Percentiles rank a stretch among this genome's conserved stretches.
Conservation (phyloP, 1,284 basidiomycete genomes). For the Sporisorium reilianum region DNA sequence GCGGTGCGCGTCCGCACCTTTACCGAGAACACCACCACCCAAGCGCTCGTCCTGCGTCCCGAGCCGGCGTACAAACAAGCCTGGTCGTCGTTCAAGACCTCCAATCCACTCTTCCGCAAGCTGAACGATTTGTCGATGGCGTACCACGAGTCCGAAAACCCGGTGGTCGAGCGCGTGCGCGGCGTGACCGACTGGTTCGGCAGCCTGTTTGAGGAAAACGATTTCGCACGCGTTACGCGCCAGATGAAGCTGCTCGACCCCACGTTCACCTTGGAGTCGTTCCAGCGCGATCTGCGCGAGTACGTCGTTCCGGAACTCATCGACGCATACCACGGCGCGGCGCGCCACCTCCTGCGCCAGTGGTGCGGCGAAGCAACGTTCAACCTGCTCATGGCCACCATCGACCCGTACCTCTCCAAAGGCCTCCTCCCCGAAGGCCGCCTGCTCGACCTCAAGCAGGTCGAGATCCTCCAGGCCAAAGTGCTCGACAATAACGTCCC, state of each 20-base stretch:
- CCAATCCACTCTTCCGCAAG: slow-evolving; percentile 59
- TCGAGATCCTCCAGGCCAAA: slow-evolving; percentile 67
- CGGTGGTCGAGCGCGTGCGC: slow-evolving; percentile 83
- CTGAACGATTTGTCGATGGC: slow-evolving; percentile 48
- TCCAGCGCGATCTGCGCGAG: slow-evolving; percentile 90
- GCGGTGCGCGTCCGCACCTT: slow-evolving; percentile 51
- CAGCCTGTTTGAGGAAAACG: slow-evolving; percentile 94
- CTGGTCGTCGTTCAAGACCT: slow-evolving; percentile 58
- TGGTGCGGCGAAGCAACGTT: slow-evolving; percentile 96
- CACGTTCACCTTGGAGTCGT: slow-evolving; percentile 84
- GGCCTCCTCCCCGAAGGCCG: slow-evolving; percentile 74
- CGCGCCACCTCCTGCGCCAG: slow-evolving; percentile 83
- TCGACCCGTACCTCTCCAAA: slow-evolving; percentile 91
- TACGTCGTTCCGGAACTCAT: slow-evolving; percentile 98
- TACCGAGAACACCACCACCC: slow-evolving; percentile 44
- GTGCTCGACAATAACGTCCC: slow-evolving; percentile 83
- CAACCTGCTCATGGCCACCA: slow-evolving; percentile 95
- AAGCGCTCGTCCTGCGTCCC: slow-evolving; percentile 59
- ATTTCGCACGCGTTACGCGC: slow-evolving; percentile 91
- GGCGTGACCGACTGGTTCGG: slow-evolving; percentile 86
- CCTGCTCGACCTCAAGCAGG: slow-evolving; percentile 60
- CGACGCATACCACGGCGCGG: slow-evolving; percentile 91
- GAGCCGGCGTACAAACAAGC: slow-evolving; percentile 60
- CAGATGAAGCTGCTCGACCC: slow-evolving; percentile 90
- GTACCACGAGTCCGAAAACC: slow-evolving; percentile 94